Evolutionary conservation across 148 eudicot genomes (phyloP), one percentile per base, ranked within the genome.

Genomic region (Silene latifolia): DNA sequence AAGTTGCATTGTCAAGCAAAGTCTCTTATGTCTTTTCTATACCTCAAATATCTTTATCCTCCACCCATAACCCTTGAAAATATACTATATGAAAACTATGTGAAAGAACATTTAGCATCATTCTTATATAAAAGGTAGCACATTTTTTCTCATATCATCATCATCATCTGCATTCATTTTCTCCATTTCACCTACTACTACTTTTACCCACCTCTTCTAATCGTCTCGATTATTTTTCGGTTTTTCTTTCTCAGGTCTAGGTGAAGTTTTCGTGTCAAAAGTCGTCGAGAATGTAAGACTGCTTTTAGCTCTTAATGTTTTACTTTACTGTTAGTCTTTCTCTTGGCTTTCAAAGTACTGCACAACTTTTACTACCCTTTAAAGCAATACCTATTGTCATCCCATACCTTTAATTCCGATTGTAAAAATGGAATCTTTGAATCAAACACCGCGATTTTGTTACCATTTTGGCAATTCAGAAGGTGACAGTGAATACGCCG

Each of bases 1-100:
- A 86, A 83, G 90, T 80, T 88, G 89, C 83, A 82, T 76, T 87
- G 79, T 82, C 87, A 88, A 85, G 92, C 89, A 88, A 88, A 86
- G 88, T 21, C 77, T 69, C 68, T 76, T 63, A 11, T 75, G 20
- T 62, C 64, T 27, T 75, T 25, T 72, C 70, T 53, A 73, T 71
- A 74, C 61, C 46, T 75, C 76, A 79, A 79, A 74, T 67, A 81
- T 81, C 81, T 56, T 74, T 67, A 62, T 71, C 65, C 20, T 68
- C 69, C 76, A 67, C 67, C 72, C 72, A 69, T 58, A 69, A 12
- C 21, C 15, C 58, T 48, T 24, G 7, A 21, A 21, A 48, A 21
- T 19, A 29, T 24, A 24, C 17, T 44, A 42, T 53, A 24, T 70
- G 61, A 70, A 53, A 25, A 70, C 73, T 11, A 70, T 70, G 62